Conservation (phyloP, 192 early-diverging fungal species). For the Backusella liffmaniae region DNA sequence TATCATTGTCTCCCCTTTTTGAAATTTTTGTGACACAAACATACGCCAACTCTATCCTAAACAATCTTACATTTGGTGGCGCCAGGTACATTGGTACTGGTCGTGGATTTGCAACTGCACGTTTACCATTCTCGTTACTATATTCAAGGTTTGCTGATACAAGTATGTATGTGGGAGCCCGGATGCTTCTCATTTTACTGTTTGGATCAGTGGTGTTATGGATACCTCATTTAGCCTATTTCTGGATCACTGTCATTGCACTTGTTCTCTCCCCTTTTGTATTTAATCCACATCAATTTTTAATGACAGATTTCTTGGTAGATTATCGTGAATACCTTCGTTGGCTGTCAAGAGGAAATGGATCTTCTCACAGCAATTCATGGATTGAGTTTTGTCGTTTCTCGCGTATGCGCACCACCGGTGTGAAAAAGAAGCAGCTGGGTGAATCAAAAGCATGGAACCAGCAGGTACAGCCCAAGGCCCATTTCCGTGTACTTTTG, state of each 20-base stretch:
- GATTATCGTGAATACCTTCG: constrained; percentile 80
- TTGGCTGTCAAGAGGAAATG: constrained; percentile 80
- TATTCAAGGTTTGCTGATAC: constrained; percentile 79
- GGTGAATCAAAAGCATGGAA: constrained; percentile 60
- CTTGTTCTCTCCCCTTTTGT: constrained; percentile 79
- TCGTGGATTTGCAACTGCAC: constrained; percentile 83
- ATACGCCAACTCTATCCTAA: constrained; percentile 77
- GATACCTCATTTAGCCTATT: constrained; percentile 71
- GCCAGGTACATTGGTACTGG: constrained; percentile 84
- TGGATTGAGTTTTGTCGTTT: constrained; percentile 77
- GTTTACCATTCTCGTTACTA: constrained; percentile 71
- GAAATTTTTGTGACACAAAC: constrained; percentile 86
- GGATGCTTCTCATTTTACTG: constrained; percentile 62
- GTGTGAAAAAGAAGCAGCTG: constrained; percentile 71
- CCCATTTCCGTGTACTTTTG: constrained; percentile 66
- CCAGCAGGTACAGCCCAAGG: constrained; percentile 59
- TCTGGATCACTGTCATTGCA: constrained; percentile 79
- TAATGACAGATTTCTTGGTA: constrained; percentile 69
- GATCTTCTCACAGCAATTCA: constrained; percentile 65
- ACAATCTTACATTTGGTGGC: constrained; percentile 78
- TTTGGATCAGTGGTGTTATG: constrained; percentile 61
- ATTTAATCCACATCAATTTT: constrained; percentile 90
- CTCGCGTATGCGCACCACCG: constrained; percentile 69
- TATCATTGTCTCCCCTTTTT: constrained; percentile 82
- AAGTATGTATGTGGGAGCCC: constrained; percentile 74